Evolutionary conservation across 2,329 filamentous ascomycete species (phyloP), one percentile per base, ranked within the genome.

Genomic region (Penicillium sp.): DNA sequence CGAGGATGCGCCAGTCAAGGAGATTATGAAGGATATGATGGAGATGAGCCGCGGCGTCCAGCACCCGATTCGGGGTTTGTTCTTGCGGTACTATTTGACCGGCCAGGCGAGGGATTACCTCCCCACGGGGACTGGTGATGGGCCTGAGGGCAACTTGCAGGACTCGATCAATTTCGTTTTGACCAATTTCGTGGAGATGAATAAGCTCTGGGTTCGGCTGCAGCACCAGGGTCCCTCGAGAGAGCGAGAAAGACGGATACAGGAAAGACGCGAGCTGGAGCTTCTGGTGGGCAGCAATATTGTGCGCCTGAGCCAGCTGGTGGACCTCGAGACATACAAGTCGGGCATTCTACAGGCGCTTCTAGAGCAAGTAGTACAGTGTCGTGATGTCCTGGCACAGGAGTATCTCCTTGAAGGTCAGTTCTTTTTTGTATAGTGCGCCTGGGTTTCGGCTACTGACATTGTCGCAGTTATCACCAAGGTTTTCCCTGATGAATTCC

Each of bases 11-110:
- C 93, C 93, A 0, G 93, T 98, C 58, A 98, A 98, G 74, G 93
- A 98, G 75, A 89, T 98, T 53, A 98, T 98, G 93, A 98, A 98
- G 73, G 93, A 98, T 70, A 98, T 98, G 93, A 98, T 98, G 93
- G 93, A 98, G 71, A 98, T 98, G 93, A 97, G 89, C 71, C 82
- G 93, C 54, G 93, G 93, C 46, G 90, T 98, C 18, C 93, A 98
- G 65, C 93, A 98, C 70, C 93, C 93, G 13, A 90, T 96, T 53
- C 87, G 93, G 47, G 93, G 93, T 14, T 77, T 98, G 45, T 98
- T 98, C 68, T 74, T 98, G 62, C 84, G 93, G 65, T 98, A 98
- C 72, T 98, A 96, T 66, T 80, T 98, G 42, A 93, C 89, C 20
- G 91, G 93, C 29, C 93, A 98, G 73, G 91, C 93, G 31, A 81